Base-by-base conservation (phyloP, 352 stramenopile species). In the Globisporangium alternatum region DNA sequence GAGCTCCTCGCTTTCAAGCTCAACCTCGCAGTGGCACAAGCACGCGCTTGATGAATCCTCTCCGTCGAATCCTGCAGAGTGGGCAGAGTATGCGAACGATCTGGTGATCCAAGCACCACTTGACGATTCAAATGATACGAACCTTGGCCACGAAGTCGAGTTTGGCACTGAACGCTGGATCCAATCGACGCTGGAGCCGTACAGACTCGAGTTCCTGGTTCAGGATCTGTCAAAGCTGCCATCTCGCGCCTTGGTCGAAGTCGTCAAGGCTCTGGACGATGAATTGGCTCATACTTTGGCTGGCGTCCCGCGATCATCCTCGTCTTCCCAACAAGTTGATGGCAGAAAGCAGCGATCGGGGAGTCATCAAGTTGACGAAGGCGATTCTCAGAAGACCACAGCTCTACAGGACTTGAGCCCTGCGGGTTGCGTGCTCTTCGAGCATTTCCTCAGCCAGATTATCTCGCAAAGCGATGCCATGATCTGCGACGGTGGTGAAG, bases 111-210 rank as follows among this genome's bases (percentile, higher is more conserved):
- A 81, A 44, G 55, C 62, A 6, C 5, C 19, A 13, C 25, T 9
- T 39, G 52, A 35, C 21, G 47, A 51, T n/a, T 43, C 31, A 17
- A 17, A 49, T 22, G 62, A 21, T 19, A 53, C 65, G 21, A 56
- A 22, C 39, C 51, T 61, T n/a, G 25, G 65, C 6, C 65, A 74
- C 22, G 64, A 70, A 22, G 66, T 43, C 9, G 67, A 69, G 12
- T 87, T 88, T 53, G 78, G 77, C 19, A 84, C 81, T 2, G 77
- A 77, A 21, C 60, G 71, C 13, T 93, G 84, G 84, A 86, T 93
- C 48, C 74, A 66, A 48, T 65, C 72, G 10, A 88, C 75, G 10
- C 59, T 93, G n/a, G 71, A 84, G 62, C 81, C 85, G 17, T 93
- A 89, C 39, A 77, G 79, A 47, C 59, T 93, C 2, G 85, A 90